These are phyloP conservation scores for Talaromyces sp. DNA, from an alignment of 2,329 filamentous ascomycete genomes.

Conservation along the genomic window DNA sequence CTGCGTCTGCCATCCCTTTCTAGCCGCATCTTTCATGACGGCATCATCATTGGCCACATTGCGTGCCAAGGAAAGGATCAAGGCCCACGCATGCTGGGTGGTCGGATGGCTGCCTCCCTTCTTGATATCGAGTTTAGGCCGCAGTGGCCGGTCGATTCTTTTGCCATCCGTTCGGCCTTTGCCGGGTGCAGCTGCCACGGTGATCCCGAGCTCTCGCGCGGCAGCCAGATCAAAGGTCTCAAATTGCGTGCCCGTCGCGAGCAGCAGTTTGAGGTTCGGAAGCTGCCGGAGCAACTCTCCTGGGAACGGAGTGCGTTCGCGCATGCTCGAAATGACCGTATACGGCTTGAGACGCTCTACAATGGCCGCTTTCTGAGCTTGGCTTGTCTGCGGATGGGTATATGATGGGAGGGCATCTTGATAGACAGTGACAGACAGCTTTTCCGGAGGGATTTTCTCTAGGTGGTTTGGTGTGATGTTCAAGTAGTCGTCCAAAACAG, in stretches of 20 bases:
- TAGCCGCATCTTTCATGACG: conserved; percentile 50
- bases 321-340: conserved; percentile 64
- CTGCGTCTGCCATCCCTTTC: conserved; percentile 56
- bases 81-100: conserved; percentile 8
- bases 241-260: conserved; percentile 57
- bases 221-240: conserved; percentile 1
- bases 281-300: conserved; percentile 54
- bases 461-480: conserved; percentile 51
- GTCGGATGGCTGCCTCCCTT: conserved; percentile 1
- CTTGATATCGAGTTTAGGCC: conserved; percentile 25
- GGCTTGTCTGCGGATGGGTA: conserved; percentile 33
- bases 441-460: conserved; percentile 39
- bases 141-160: neutral
- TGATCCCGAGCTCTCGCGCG: neutral
- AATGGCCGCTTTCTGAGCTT: conserved; percentile 42
- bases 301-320: conserved; percentile 68
- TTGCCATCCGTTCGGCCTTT: neutral
- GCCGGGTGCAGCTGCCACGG: neutral
- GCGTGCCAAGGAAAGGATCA: conserved; percentile 53
- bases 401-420: neutral
- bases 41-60: conserved; percentile 61
- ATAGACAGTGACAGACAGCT: neutral
- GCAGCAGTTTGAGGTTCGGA: conserved; percentile 62
- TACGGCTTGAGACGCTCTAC: conserved; percentile 60
- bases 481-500: conserved; percentile 65